These are phyloP conservation scores for Jamesozyma lodderae DNA, from an alignment of 805 yeast genomes.

Conservation along the genomic window DNA sequence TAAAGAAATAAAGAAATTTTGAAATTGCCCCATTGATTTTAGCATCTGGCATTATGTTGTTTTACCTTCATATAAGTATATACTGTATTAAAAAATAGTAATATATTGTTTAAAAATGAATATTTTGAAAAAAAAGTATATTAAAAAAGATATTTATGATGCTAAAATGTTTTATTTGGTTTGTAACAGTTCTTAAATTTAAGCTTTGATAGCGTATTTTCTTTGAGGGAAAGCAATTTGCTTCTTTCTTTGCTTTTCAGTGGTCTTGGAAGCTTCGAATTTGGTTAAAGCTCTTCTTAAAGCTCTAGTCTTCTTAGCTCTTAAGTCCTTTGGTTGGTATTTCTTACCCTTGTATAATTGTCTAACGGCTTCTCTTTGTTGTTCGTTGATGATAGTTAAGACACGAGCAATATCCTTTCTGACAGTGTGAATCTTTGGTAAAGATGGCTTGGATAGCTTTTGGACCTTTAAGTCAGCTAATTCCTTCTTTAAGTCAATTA, in stretches of 20 bases:
- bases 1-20: conserved; percentile 38
- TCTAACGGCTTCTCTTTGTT: conserved; percentile 92
- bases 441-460: conserved; percentile 83
- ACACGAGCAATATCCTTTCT: conserved; percentile 98
- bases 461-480: conserved; percentile 93
- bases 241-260: conserved; percentile 87
- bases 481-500: conserved; percentile 93
- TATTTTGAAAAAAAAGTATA: background rate
- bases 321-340: conserved; percentile 95
- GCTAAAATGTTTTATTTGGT: background rate
- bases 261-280: conserved; percentile 70
- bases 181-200: conserved; percentile 30
- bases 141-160: background rate
- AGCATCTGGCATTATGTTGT: no score
- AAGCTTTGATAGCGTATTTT: conserved; percentile 98
- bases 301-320: conserved; percentile 99
- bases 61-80: no score
- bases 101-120: background rate
- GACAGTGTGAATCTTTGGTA: conserved; percentile 93
- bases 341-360: conserved; percentile 92
- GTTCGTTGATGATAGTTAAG: conserved; percentile 91
- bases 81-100: background rate
- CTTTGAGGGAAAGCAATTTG: conserved; percentile 95
- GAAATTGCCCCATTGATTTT: background rate
- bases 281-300: conserved; percentile 93